Base-by-base conservation (phyloP, 371 early-diverging fungal species). In the Phascolomyces articulosus region DNA sequence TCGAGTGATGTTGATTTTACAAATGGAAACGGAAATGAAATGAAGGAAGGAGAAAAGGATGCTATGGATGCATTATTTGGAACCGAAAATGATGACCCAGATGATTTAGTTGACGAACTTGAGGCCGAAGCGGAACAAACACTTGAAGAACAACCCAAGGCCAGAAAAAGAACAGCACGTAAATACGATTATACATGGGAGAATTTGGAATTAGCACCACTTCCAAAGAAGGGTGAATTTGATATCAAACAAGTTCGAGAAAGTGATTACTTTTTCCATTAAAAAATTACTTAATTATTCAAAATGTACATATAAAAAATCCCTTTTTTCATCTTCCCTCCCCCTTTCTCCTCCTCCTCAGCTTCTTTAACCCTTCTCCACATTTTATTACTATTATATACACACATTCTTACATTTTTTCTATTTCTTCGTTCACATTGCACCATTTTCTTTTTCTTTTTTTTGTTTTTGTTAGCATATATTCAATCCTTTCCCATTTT, bases 201-300 rank as follows among this genome's bases (percentile, higher is more conserved):
- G 6, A 83, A 86, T 28, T 72, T 96, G 53, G 83, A 78, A 34
- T 88, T 96, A 64, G 82, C 88, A 4, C 88, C 89, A 18, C 68
- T 96, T 58, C 98, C 98, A 9, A 69, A 72, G 13, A 83, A 87
- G 49, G 98, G 98, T 58, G 86, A 90, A 26, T 94, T 98, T 79
- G 90, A 96, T 70, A 84, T 98, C 57, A 72, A 82, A 40, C 71
- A 85, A 65, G 97, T 98, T 4, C 83, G 80, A 60, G 83, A 92
- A 44, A 92, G 93, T 56, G 84, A 80, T 26, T 98, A 98, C 81
- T 98, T 98, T 65, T 98, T 98, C 87, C 89, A 91, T 58, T 94
- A 82, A 65, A 63, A 18, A 24, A 40, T 6, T 9, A 38, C 9
- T 38, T 18, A 26, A 53, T 6, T 7, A 20, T 23, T 34, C 20